Conservation (phyloP, 257 asterid genomes). For the Solanum dulcamara region DNA sequence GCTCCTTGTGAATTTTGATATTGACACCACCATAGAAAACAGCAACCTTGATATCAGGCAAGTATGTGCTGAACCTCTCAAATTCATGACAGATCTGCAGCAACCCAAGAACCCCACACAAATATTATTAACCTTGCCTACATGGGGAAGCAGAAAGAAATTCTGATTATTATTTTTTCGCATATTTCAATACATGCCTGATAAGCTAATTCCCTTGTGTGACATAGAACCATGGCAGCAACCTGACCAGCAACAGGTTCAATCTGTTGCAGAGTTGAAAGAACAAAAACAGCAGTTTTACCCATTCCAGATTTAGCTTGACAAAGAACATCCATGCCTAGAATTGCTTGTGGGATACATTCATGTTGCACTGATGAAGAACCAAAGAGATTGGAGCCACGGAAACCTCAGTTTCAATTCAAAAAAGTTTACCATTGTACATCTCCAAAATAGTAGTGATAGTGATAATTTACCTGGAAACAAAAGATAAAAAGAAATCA, state of each 20-base stretch:
- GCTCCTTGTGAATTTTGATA: slow-evolving; percentile 69
- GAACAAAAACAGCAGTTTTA: slow-evolving; percentile 83
- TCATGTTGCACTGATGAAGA: slow-evolving; percentile 91
- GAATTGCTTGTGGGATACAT: slow-evolving; percentile 88
- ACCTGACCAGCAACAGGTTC: slow-evolving; percentile 85
- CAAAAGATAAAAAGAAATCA: background rate
- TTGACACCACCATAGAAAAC: slow-evolving; percentile 84
- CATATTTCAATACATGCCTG: slow-evolving; percentile 32
- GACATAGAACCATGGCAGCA: slow-evolving; percentile 74
- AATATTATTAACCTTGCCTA: background rate
- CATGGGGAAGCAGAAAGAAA: background rate
- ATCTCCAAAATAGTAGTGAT: slow-evolving; percentile 58
- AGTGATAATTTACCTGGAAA: slow-evolving; percentile 67
- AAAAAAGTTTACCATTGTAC: slow-evolving; percentile 59
- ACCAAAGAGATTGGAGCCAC: slow-evolving; percentile 67
- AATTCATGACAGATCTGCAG: slow-evolving; percentile 80
- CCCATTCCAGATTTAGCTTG: slow-evolving; percentile 99
- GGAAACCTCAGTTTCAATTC: slow-evolving; percentile 69
- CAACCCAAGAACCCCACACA: background rate
- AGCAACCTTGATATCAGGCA: slow-evolving; percentile 68
- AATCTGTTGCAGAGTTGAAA: slow-evolving; percentile 79
- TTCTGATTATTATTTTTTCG: no score
- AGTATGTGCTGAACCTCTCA: slow-evolving; percentile 77
- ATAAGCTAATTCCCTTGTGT: slow-evolving; percentile 79
- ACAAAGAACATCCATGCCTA: slow-evolving; percentile 94